Conservation (phyloP, 352 stramenopile species). For the Phytophthora melonis region DNA sequence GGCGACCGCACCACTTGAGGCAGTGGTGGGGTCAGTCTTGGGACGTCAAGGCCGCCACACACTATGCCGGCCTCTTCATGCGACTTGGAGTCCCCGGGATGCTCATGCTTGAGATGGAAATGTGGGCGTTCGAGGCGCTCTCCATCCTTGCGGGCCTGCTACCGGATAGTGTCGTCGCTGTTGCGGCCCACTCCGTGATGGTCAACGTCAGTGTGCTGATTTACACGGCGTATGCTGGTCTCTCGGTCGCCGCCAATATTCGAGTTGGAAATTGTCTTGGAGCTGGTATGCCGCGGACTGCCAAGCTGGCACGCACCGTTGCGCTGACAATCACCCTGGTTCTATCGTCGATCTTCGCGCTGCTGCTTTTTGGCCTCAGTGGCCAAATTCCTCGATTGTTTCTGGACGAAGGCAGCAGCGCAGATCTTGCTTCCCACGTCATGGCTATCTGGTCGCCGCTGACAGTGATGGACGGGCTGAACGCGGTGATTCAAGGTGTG, state of each 20-base stretch:
- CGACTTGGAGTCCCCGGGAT: constrained; percentile 55
- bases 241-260: constrained; percentile 58
- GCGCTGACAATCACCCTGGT: constrained; percentile 38
- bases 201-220: constrained; percentile 59
- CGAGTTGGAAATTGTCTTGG: constrained; percentile 64
- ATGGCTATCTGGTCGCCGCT: constrained; percentile 52
- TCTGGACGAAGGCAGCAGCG: constrained; percentile 47
- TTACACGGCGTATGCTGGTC: constrained; percentile 67
- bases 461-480: constrained; percentile 54
- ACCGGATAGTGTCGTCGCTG: constrained; percentile 48
- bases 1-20: constrained; percentile 30
- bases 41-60: constrained; percentile 33
- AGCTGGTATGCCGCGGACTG: constrained; percentile 41
- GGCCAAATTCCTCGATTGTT: constrained; percentile 41
- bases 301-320: constrained; percentile 42
- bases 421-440: constrained; percentile 38
- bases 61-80: constrained; percentile 48
- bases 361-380: constrained; percentile 26
- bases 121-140: constrained; percentile 69
- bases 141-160: constrained; percentile 54
- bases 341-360: constrained; percentile 9
- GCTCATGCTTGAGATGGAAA: constrained; percentile 68
- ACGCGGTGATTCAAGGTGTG: constrained; percentile 64
- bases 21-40: constrained; percentile 47
- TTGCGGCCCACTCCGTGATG: constrained; percentile 63